A percentile compares a stretch with the other conserved stretches of the same genome.
These are phyloP conservation scores for Neopestalotiopsis clavispora DNA, from an alignment of 2,329 filamentous ascomycete genomes.

Conservation along the genomic window DNA sequence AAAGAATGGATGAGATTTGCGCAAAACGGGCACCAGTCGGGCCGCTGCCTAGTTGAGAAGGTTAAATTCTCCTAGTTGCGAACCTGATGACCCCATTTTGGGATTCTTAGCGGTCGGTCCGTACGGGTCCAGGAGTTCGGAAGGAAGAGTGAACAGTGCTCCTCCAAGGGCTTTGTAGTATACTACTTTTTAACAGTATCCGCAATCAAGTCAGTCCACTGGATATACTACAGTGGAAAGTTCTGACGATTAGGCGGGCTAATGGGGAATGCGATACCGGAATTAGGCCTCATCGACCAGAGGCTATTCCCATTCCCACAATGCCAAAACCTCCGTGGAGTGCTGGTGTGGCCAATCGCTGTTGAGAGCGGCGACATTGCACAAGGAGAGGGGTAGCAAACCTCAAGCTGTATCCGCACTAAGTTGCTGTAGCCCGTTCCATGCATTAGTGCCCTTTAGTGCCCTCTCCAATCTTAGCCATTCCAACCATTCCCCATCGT, in stretches of 20 bases:
- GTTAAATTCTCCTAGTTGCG: not conserved
- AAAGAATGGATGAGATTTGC: slow-evolving; percentile 3
- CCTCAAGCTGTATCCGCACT: not conserved
- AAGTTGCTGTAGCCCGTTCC: not conserved
- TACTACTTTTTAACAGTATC: no score
- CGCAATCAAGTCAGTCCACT: not conserved
- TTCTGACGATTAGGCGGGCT: not conserved
- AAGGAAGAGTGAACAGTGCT: not conserved
- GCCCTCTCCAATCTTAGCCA: not conserved
- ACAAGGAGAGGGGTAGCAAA: not conserved
- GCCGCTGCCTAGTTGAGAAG: slow-evolving; percentile 7
- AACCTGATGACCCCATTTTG: not conserved
- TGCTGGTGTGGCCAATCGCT: not conserved
- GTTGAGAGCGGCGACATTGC: not conserved
- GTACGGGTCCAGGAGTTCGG: not conserved
- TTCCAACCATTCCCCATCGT: not conserved
- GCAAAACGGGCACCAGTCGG: slow-evolving; percentile 9
- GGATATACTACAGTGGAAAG: not conserved
- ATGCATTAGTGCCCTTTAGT: not conserved
- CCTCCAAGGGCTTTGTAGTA: no score
- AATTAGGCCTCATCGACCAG: not conserved
- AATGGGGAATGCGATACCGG: not conserved
- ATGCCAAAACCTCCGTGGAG: not conserved
- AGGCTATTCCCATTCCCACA: not conserved
- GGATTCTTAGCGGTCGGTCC: not conserved